Base-by-base conservation (phyloP, 768 basidiomycete genomes). In the Termitomyces sp. region DNA sequence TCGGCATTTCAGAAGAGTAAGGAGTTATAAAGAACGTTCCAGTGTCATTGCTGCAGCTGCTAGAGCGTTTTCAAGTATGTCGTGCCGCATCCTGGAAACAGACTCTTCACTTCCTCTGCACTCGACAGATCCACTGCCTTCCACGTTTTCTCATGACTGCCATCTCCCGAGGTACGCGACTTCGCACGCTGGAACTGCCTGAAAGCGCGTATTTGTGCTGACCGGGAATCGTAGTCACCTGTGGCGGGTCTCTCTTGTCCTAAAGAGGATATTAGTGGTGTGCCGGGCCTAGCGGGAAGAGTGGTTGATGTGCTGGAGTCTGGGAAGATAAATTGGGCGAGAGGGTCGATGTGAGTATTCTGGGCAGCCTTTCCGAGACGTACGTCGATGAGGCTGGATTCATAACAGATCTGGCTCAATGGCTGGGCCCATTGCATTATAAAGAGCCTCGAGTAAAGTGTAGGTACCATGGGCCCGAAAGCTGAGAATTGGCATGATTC, bases 71-170 rank as follows among this genome's bases (percentile, higher is more conserved):
- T 85, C 80, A 18, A 95, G 76, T 88, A 92, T 92, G 66, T 96
- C 94, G n/a, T n/a, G 88, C 86, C 0, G 98, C 84, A 68, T 96
- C 95, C 2, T 79, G 77, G 64, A 97, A 94, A n/a, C 53, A 97
- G 69, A 57, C 85, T 85, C 59, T 80, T 78, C 10, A 93, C 83
- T 73, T 98, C 95, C 55, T 92, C 88, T 12, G 89, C 84, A 66
- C 92, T 90, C 24, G 97, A 70, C 22, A 96, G 65, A 71, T 97
- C 90, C 4, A 97, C 86, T 5, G 92, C 86, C 52, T 81, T 89
- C 85, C 84, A 82, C 58, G 57, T 22, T 62, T 70, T 65, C 68
- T 62, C 22, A 55, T 66, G 33, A 72, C 72, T 45, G 73, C 75
- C 72, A 83, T 75, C 64, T 83, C 81, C 28, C 73, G 69, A 18